Conservation (phyloP, 2,329 filamentous ascomycete species). For the Neonectria sp. region DNA sequence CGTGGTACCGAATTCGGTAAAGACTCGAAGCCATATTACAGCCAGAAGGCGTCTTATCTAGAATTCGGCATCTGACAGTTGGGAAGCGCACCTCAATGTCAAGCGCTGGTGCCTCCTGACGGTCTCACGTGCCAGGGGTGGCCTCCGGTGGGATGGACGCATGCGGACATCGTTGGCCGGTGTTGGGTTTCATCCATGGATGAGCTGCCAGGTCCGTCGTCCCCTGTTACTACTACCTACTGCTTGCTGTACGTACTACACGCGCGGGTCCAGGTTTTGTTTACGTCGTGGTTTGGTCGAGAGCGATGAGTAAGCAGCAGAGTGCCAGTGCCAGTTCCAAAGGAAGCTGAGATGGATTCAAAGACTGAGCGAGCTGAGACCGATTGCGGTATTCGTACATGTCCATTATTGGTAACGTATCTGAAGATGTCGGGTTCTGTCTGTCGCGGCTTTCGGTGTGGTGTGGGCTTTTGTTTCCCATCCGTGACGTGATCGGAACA, state of each 20-base stretch:
- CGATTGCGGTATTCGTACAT: not conserved
- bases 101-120: slow-evolving; percentile 29
- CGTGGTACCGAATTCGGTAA: not conserved
- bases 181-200: not conserved
- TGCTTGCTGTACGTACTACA: not conserved
- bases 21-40: not conserved
- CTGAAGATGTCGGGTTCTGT: not conserved
- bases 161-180: not conserved
- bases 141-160: not conserved
- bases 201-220: not conserved
- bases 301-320: not conserved
- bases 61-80: slow-evolving; percentile 2
- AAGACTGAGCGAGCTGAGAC: not conserved
- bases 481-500: slow-evolving; percentile 2
- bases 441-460: not conserved
- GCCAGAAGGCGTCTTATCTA: not conserved
- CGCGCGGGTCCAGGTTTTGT: not conserved
- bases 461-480: not conserved
- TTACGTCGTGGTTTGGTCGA: not conserved
- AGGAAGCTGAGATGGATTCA: too few relatives aligned
- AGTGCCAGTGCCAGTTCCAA: not conserved
- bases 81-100: not conserved
- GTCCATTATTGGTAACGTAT: not conserved
- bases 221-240: not conserved
- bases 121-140: slow-evolving; percentile 35